Base-by-base conservation (phyloP, 371 early-diverging fungal species). In the Mortierella sp. region DNA sequence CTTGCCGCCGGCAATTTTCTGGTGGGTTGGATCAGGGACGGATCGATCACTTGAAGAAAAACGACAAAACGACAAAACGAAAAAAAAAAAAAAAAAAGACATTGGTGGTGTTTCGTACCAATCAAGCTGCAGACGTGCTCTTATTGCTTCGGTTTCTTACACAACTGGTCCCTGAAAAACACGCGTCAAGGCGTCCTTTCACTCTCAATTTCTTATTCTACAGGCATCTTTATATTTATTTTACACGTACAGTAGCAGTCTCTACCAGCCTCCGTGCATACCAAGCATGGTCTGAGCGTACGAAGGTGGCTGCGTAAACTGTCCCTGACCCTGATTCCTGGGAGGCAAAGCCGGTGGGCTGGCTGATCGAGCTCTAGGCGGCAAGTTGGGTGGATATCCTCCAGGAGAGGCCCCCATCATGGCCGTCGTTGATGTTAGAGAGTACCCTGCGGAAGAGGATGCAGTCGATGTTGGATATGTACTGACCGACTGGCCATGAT, bases 311-410 rank as follows among this genome's bases (percentile, higher is more conserved):
- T 32, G 54, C 6, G 19, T 4, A n/a, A 31, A 27, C 30, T 7
- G 58, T n/a, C n/a, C n/a, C 32, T 60, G 52, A 44, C 30, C 41
- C 2, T 19, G 37, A 14, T 69, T 31, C 42, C 72, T 44, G n/a
- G 66, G 58, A 11, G 72, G 72, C 47, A 72, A 24, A 3, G 56
- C 56, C 15, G 72, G 72, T 24, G 72, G 72, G 30, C 60, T 52
- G 1, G 62, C 31, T 0, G 66, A 53, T 2, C 58, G 56, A 17
- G 63, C 32, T 26, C 58, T 28, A 4, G 50, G 60, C 3, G 50
- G 50, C 7, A 49, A 31, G 15, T 24, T 28, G 15, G 57, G 57
- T 7, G 69, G 51, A 14, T 47, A 47, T 23, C 23, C 64, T 30
- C 64, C 64, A 14, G 56, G 54, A 19, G 19, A 19, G 19, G 15